A percentile compares a stretch with the other conserved stretches of the same genome.
phyloP scores from a whole-genome alignment of 495 filamentous ascomycete genomes.

The Podospora australis region DNA sequence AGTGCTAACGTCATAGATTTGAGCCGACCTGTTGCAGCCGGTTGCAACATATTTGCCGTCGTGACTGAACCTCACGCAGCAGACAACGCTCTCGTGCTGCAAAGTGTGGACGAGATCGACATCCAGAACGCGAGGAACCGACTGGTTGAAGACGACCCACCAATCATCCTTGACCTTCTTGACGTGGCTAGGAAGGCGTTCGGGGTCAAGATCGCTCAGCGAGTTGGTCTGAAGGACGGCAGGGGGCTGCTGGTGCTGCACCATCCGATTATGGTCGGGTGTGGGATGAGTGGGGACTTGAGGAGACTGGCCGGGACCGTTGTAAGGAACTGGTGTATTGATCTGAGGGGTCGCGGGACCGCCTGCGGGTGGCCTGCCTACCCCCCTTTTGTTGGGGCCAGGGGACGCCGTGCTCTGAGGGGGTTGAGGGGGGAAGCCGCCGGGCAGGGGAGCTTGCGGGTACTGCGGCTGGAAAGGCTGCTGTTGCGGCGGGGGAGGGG shows the following conservation, averaged over 20 bases:
- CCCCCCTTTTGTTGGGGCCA: conserved; percentile 63
- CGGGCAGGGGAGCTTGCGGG: conserved; percentile 43
- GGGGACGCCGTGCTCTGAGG: conserved; percentile 82
- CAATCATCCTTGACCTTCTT: conserved; percentile 81
- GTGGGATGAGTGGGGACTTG: conserved; percentile 73
- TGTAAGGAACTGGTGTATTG: conserved; percentile 72
- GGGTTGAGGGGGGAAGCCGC: conserved; percentile 54
- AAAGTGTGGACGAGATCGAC: conserved; percentile 85
- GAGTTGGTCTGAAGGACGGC: conserved; percentile 56
- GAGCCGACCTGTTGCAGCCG: conserved; percentile 81
- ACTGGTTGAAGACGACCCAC: conserved; percentile 86
- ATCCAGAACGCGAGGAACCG: conserved; percentile 74
- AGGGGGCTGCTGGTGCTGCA: conserved; percentile 27
- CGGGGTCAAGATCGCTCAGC: conserved; percentile 80
- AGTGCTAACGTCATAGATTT: conserved; percentile 79
- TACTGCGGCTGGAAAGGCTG: conserved; percentile 46
- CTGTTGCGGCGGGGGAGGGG: conserved; percentile 49
- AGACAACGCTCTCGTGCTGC: conserved; percentile 81
- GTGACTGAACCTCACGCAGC: conserved; percentile 83
- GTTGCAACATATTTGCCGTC: conserved; percentile 87
- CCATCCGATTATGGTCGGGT: conserved; percentile 45
- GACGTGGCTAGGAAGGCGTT: conserved; percentile 71
- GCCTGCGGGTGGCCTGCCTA: conserved; percentile 51
- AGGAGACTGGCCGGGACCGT: conserved; percentile 74
- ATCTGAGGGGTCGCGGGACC: conserved; percentile 87